Percentiles rank a stretch among this genome's conserved stretches.
Evolutionary conservation across 129 eudicot genomes (phyloP).

Genomic region (Arctium minus): DNA sequence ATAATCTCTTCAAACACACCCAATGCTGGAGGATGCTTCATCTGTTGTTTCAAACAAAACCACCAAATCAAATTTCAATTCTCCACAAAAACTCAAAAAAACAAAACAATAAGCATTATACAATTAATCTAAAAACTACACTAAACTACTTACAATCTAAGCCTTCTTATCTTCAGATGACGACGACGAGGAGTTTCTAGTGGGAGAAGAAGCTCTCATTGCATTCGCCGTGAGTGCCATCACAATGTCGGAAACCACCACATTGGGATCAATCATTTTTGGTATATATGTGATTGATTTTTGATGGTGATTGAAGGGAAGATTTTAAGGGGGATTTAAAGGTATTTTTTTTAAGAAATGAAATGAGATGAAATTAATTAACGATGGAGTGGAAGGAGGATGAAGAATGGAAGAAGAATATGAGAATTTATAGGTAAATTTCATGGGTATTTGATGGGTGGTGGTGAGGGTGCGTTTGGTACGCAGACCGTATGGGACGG

Average conservation of each 20-base stretch:
- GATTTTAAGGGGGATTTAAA: too few relatives aligned
- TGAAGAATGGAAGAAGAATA: too few relatives aligned
- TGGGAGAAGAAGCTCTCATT: constrained; percentile 88
- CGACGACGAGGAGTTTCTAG: constrained; percentile 28
- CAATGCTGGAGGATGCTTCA: constrained; percentile 77
- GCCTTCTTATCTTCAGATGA: constrained; percentile 37
- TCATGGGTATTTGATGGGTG: too few relatives aligned
- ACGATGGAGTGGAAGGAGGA: too few relatives aligned
- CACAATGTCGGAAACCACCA: constrained; percentile 50
- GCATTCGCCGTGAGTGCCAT: constrained; percentile 51
- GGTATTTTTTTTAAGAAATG: too few relatives aligned
- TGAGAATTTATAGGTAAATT: too few relatives aligned
- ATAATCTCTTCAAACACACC: constrained; percentile 62
- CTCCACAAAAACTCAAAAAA: not conserved
- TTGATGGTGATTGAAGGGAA: too few relatives aligned
- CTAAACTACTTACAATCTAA: constrained; percentile 55
- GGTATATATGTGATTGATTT: not conserved
- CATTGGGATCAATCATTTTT: constrained; percentile 57
- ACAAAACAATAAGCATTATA: not conserved
- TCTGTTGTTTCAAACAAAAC: constrained; percentile 25
- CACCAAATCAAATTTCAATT: not conserved
- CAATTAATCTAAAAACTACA: not conserved
- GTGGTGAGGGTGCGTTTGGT: too few relatives aligned
- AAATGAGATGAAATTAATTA: too few relatives aligned
- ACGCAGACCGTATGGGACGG: too few relatives aligned